Conservation (phyloP, 164 flowering plant species). For the Amborella trichopoda region DNA sequence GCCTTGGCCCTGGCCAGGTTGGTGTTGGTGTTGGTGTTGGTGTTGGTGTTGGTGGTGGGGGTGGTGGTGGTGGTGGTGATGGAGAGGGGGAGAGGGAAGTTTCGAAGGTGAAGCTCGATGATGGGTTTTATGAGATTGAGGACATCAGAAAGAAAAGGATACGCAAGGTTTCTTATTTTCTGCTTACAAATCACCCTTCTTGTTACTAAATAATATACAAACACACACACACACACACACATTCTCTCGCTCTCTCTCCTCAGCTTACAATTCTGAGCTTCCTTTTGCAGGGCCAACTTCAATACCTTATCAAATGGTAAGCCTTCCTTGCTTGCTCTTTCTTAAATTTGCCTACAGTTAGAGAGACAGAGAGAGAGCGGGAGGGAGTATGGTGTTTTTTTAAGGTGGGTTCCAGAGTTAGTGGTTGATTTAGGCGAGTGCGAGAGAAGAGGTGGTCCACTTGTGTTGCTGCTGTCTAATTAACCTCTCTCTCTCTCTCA, state of each 20-base stretch:
- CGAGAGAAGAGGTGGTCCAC: too few relatives aligned
- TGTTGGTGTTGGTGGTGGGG: conserved; percentile 15
- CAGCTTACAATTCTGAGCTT: background rate
- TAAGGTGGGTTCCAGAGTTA: too few relatives aligned
- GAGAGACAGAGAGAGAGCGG: too few relatives aligned
- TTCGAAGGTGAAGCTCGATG: conserved; percentile 57
- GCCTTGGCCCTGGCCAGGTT: conserved; percentile 10
- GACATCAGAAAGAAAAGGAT: conserved; percentile 61
- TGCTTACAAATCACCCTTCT: too few relatives aligned
- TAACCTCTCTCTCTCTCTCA: background rate
- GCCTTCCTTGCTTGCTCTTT: too few relatives aligned
- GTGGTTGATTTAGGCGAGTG: too few relatives aligned
- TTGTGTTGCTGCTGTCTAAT: background rate
- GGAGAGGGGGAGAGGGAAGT: conserved; percentile 13
- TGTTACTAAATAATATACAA: too few relatives aligned
- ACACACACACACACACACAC: too few relatives aligned
- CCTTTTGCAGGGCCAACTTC: conserved; percentile 48
- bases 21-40: conserved; percentile 19
- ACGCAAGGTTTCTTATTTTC: conserved; percentile 70
- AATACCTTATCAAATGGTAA: conserved; percentile 85
- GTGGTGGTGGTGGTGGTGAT: conserved; percentile 11
- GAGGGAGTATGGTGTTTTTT: too few relatives aligned
- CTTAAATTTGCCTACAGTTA: too few relatives aligned
- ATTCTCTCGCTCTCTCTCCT: background rate
- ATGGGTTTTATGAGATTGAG: conserved; percentile 85